These are phyloP conservation scores for Cryptococcus sp. DNA, from an alignment of 1,284 basidiomycete species.

Conservation along the genomic window DNA sequence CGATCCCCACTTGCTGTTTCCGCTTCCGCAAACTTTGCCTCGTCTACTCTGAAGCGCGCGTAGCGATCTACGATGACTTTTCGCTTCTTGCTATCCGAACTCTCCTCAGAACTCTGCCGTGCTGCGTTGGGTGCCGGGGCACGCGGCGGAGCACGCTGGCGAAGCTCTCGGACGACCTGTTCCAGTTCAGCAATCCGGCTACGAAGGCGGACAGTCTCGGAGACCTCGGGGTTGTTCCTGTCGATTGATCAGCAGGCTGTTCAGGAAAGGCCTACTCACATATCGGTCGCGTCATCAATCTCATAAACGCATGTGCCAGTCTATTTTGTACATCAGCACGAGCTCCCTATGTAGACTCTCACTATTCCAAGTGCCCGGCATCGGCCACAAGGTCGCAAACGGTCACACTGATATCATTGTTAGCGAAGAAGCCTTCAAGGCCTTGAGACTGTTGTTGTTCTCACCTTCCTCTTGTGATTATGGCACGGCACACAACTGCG, in stretches of 20 bases:
- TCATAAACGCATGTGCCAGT: conserved; percentile 90
- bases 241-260: neutral
- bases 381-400: conserved; percentile 69
- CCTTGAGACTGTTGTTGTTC: conserved; percentile 23
- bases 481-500: conserved; percentile 88
- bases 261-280: conserved; percentile 57
- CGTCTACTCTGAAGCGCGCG: conserved; percentile 50
- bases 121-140: neutral
- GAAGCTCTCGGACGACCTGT: conserved; percentile 73
- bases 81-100: conserved; percentile 38
- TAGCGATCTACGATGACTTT: conserved; percentile 50
- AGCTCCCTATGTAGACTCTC: conserved; percentile 10
- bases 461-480: conserved; percentile 85
- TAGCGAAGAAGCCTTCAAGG: conserved; percentile 2
- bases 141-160: conserved; percentile 35
- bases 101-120: neutral
- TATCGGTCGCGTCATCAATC: conserved; percentile 79
- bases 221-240: conserved; percentile 78
- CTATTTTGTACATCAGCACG: conserved; percentile 50
- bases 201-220: conserved; percentile 77
- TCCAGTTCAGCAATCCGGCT: conserved; percentile 87
- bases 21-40: conserved; percentile 36
- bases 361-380: conserved; percentile 66
- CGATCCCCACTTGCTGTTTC: too few relatives aligned
- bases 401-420: conserved; percentile 47